These are phyloP conservation scores for Plasmopara viticola DNA, from an alignment of 352 stramenopile genomes.

Conservation along the genomic window DNA sequence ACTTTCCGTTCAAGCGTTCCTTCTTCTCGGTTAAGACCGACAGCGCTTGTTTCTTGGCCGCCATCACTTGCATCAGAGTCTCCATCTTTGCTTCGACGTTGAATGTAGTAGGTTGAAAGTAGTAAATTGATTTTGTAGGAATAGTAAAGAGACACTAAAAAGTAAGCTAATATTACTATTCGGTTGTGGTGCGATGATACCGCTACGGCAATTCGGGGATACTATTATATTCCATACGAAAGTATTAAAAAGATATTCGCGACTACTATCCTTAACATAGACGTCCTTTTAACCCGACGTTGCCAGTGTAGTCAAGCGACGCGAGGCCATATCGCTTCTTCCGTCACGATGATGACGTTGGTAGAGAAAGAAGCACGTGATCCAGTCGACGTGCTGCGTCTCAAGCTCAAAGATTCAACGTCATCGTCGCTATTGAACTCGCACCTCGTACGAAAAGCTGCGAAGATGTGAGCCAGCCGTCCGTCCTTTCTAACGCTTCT, in stretches of 20 bases:
- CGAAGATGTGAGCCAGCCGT: neutral
- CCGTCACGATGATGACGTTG: slow-evolving; percentile 58
- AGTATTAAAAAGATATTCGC: no score
- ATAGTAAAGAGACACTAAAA: no score
- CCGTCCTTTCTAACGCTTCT: neutral
- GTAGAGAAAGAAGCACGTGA: slow-evolving; percentile 80
- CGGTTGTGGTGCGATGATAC: no score
- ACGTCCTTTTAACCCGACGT: no score
- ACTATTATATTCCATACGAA: no score
- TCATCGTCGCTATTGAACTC: slow-evolving; percentile 79
- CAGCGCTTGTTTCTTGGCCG: slow-evolving; percentile 77
- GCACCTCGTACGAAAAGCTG: slow-evolving; percentile 41
- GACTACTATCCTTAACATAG: no score
- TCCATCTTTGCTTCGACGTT: slow-evolving; percentile 37
- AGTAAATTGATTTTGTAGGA: no score
- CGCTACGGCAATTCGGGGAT: no score
- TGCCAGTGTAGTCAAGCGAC: slow-evolving; percentile 2
- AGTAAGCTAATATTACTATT: no score
- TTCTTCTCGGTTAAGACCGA: slow-evolving; percentile 49
- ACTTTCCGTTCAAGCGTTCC: slow-evolving; percentile 56
- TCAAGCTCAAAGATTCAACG: slow-evolving; percentile 78
- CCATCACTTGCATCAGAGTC: slow-evolving; percentile 63
- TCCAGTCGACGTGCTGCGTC: slow-evolving; percentile 70
- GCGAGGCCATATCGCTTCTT: neutral
- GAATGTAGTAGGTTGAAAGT: neutral